Conservation (phyloP, 305 asterid species). For the Plantago rigida region DNA sequence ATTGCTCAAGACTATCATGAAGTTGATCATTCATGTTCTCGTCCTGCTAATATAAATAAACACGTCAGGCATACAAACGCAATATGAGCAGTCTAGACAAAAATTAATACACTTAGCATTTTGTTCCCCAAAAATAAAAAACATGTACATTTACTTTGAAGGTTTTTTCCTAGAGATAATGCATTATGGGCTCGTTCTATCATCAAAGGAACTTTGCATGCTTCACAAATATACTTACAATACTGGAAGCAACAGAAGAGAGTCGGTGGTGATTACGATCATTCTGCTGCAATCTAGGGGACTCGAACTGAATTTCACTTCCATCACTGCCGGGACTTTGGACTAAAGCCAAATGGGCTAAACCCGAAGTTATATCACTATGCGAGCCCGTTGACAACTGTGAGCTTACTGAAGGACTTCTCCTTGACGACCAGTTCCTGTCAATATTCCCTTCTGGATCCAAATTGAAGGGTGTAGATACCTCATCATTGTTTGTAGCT, state of each 20-base stretch:
- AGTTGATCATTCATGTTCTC: constrained; percentile 44
- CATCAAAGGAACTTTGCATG: neutral
- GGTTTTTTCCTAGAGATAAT: neutral
- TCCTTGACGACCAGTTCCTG: constrained; percentile 23
- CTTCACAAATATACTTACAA: constrained; percentile 39
- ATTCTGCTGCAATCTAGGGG: constrained; percentile 1
- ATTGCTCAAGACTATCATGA: constrained; percentile 52
- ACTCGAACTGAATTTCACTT: constrained; percentile 25
- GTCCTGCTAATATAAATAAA: constrained; percentile 41
- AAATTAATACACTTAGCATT: neutral
- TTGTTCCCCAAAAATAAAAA: constrained; percentile 3
- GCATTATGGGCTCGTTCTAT: neutral
- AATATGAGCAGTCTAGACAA: neutral
- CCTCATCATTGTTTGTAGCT: neutral
- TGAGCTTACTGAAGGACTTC: constrained; percentile 55
- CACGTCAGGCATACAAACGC: constrained; percentile 24
- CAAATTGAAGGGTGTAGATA: neutral
- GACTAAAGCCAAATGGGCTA: constrained; percentile 28
- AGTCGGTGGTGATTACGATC: constrained; percentile 13
- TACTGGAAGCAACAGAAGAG: constrained; percentile 29
- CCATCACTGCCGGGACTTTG: constrained; percentile 28
- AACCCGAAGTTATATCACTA: constrained; percentile 30
- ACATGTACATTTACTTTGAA: neutral
- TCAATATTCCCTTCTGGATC: constrained; percentile 4
- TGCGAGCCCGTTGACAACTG: constrained; percentile 45